These are phyloP conservation scores for Colletotrichum neosansevieriae DNA, from an alignment of 2,329 filamentous ascomycete species.

Conservation along the genomic window DNA sequence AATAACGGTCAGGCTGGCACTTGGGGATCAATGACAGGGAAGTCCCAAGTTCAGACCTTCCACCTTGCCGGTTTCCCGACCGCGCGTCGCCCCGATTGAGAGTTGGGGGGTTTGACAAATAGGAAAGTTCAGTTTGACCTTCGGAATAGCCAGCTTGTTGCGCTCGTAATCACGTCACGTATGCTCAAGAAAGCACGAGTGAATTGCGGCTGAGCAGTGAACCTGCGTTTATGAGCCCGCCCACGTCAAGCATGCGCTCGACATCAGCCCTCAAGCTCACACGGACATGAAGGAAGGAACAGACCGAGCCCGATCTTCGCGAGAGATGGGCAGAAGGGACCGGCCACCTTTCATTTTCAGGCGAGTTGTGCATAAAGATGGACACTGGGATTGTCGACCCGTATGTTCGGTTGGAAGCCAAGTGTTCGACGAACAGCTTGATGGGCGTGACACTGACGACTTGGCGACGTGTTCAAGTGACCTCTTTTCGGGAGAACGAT, in stretches of 20 bases:
- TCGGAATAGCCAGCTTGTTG: background rate
- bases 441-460: background rate
- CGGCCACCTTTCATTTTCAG: background rate
- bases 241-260: background rate
- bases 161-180: background rate
- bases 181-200: background rate
- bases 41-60: background rate
- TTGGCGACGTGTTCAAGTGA: constrained; percentile 1
- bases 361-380: background rate
- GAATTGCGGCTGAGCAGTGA: background rate
- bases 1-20: constrained; percentile 1
- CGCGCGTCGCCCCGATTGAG: background rate
- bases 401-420: background rate
- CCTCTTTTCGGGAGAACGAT: background rate
- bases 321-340: background rate
- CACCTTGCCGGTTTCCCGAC: constrained; percentile 9
- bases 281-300: background rate
- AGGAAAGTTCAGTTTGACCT: constrained; percentile 12
- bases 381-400: background rate
- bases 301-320: background rate
- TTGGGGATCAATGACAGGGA: background rate
- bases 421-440: constrained; percentile 1
- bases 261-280: background rate
- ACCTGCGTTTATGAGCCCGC: background rate
- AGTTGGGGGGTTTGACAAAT: constrained; percentile 10